phyloP scores from a whole-genome alignment of 331 rosid genomes.

The Quercus lobata region DNA sequence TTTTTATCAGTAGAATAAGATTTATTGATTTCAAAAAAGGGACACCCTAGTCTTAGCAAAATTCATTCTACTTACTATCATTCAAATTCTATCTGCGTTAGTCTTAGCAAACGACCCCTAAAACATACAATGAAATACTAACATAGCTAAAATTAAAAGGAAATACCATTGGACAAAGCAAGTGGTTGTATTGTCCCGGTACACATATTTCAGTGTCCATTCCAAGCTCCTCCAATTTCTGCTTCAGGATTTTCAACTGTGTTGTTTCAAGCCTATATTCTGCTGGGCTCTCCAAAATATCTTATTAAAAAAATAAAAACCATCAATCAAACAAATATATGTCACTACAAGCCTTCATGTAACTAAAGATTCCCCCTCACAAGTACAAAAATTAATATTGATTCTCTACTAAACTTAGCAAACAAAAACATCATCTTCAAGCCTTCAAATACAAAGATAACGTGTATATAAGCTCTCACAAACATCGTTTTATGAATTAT shows the following conservation, averaged over 20 bases:
- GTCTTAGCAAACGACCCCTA: not conserved
- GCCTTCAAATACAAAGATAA: not conserved
- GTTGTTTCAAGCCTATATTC: slow-evolving; percentile 2
- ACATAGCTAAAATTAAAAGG: not conserved
- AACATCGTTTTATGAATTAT: not conserved
- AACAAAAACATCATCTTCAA: not conserved
- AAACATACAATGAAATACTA: not conserved
- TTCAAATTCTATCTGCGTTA: too few relatives aligned
- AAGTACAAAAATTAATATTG: not conserved
- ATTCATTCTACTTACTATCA: too few relatives aligned
- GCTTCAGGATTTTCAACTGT: slow-evolving; percentile 32
- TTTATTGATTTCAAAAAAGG: too few relatives aligned
- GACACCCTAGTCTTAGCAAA: too few relatives aligned
- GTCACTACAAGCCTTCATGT: not conserved
- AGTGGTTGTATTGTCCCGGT: slow-evolving; percentile 55
- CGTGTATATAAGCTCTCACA: not conserved
- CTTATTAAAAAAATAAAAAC: slow-evolving; percentile 21
- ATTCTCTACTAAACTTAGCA: not conserved
- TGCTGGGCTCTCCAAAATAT: slow-evolving; percentile 30
- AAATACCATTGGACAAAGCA: slow-evolving; percentile 75
- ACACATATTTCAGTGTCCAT: slow-evolving; percentile 35
- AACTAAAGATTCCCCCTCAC: not conserved
- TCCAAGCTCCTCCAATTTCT: slow-evolving; percentile 54
- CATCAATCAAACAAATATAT: not conserved
- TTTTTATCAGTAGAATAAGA: too few relatives aligned